Evolutionary conservation across 2,329 filamentous ascomycete species (phyloP).

Genomic region (Aspergillus ruber): DNA sequence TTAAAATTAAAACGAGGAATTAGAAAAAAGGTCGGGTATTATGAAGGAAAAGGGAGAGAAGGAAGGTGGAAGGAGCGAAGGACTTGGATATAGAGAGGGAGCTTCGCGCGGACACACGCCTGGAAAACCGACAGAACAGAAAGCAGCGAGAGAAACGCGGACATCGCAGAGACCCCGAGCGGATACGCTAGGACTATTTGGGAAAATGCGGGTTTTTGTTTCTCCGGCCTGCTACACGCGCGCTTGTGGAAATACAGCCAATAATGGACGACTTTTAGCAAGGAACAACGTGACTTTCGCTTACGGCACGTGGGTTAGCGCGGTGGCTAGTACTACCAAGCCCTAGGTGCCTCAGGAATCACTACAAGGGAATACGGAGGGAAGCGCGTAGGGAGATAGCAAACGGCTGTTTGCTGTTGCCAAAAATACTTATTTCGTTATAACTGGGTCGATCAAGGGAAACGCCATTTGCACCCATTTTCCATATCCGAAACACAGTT

Average conservation of each 20-base stretch:
- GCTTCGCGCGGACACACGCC: constrained; percentile 26
- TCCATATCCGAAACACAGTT: constrained; percentile 38
- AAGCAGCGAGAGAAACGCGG: constrained; percentile 25
- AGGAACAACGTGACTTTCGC: neutral
- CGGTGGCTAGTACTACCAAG: neutral
- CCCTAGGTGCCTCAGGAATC: neutral
- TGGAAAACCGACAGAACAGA: constrained; percentile 22
- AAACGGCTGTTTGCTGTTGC: constrained; percentile 3
- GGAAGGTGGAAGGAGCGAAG: constrained; percentile 8
- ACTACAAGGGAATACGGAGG: neutral
- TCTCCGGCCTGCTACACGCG: constrained; percentile 20
- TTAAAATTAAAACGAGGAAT: constrained; percentile 11
- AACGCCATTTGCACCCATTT: constrained; percentile 40
- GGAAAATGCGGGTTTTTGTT: constrained; percentile 23
- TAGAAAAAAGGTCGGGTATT: constrained; percentile 6
- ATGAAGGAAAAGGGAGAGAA: constrained; percentile 9
- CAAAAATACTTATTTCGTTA: constrained; percentile 27
- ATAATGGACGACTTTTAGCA: neutral
- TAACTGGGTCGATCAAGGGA: constrained; percentile 23
- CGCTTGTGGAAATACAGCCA: constrained; percentile 1
- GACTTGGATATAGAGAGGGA: constrained; percentile 11
- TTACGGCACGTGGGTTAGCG: neutral
- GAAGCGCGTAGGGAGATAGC: neutral
- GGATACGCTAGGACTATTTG: constrained; percentile 25
- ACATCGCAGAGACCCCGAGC: constrained; percentile 36